Conservation (phyloP, 345 rosid genomes). For the rapeseed (Brassica napus) region Da-Ae NC_063449.1:37438501-37439000, state of each 20-base stretch:
- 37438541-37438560: conserved; percentile 99
- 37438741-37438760: conserved; percentile 24
- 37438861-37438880: background rate
- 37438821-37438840: conserved; percentile 17
- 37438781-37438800: conserved; percentile 1
- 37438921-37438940: conserved; percentile 29
- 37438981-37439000: conserved; percentile 83
- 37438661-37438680: background rate
- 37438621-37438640: conserved; percentile 51
- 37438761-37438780: background rate
- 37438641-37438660: background rate
- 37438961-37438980: background rate
- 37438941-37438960: conserved; percentile 29
- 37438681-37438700: conserved; percentile 24
- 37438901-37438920: conserved; percentile 25
- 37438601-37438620: conserved; percentile 58
- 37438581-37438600: conserved; percentile 50
- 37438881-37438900: conserved; percentile 19
- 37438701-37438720: conserved; percentile 16
- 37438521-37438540: conserved; percentile 95
- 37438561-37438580: conserved; percentile 72
- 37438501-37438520: conserved; percentile 84
- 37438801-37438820: conserved; percentile 28
- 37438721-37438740: conserved; percentile 28
- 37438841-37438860: conserved; percentile 25